A percentile compares a stretch with the other conserved stretches of the same genome.
These are phyloP conservation scores for Artemisia annua DNA, from an alignment of 129 eudicot species.

Conservation along the genomic window DNA sequence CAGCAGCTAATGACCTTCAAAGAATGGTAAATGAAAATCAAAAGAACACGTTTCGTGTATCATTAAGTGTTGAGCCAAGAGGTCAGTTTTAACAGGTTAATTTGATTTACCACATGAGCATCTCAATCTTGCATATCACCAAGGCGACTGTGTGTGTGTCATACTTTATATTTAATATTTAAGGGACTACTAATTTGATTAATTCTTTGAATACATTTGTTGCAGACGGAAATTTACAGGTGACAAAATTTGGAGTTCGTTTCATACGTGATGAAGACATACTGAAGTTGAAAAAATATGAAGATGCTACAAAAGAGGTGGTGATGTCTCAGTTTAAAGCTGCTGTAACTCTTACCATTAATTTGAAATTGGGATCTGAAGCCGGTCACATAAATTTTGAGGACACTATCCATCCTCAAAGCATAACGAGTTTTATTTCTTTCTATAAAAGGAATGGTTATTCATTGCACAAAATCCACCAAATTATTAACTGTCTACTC, in stretches of 20 bases:
- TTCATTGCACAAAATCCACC: slow-evolving; percentile 2
- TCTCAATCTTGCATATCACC: no score
- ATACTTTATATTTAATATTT: no score
- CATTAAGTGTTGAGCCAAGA: neutral
- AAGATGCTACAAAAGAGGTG: no score
- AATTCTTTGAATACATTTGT: no score
- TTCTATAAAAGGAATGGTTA: neutral
- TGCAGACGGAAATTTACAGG: slow-evolving; percentile 7
- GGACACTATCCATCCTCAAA: neutral
- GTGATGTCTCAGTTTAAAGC: no score
- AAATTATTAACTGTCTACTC: neutral
- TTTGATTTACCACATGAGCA: neutral
- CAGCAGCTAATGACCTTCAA: neutral
- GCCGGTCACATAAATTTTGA: no score
- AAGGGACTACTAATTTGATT: no score
- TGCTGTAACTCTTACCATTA: no score
- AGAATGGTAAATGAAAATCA: neutral
- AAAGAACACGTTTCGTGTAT: neutral
- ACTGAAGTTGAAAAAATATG: neutral
- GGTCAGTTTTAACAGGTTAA: slow-evolving; percentile 1
- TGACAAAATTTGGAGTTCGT: slow-evolving; percentile 11
- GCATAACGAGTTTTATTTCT: neutral
- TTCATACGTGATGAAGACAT: neutral
- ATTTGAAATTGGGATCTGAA: no score
- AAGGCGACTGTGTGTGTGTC: no score